Evolutionary conservation across 257 asterid species (phyloP), one percentile per base, ranked within the genome.

Genomic region (Linderniella brevidens): DNA sequence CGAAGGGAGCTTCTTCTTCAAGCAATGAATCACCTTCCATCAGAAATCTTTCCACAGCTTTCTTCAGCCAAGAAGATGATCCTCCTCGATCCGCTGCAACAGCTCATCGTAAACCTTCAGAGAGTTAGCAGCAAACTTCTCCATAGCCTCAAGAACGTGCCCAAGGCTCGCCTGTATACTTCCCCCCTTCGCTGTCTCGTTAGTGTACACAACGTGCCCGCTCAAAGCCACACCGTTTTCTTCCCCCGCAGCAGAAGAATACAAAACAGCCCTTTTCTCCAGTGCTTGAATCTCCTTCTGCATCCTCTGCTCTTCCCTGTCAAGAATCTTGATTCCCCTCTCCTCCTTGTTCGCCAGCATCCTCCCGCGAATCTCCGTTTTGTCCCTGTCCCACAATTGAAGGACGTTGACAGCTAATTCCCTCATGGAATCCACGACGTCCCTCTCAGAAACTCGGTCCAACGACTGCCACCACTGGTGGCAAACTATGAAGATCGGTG

Each of bases 91-190:
- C 1, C 51, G 14, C 32, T 46, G 35, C 51, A 17, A 19, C 1
- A 46, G 35, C 51, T 46, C 51, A 3, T 46, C 51, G 35, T 46
- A 46, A 11, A 18, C 51, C 25, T 46, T 46, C 51, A 46, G 12
- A 16, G 51, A 46, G 25, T 46, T 17, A 18, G 35, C 51, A 17
- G 51, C 11, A 17, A 46, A 46, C 35, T 46, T 46, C 51, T 46
- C 51, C 51, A 46, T 46, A 7, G 51, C 51, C 32, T 46, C 51
- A 9, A 46, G 13, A 46, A 46, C 35, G 8, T 17, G 32, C 19
- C 25, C 13, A 9, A 46, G 36, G 14, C 51, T 46, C 11, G 35
- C 51, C 51, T 46, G 51, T 0, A 46, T 4, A 11, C 36, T 46
- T 9, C 51, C 51, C 7, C 35, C 18, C 17, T 19, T 46, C 35